Evolutionary conservation across 2,329 filamentous ascomycete genomes (phyloP).

Genomic region (Fusarium graminum): DNA sequence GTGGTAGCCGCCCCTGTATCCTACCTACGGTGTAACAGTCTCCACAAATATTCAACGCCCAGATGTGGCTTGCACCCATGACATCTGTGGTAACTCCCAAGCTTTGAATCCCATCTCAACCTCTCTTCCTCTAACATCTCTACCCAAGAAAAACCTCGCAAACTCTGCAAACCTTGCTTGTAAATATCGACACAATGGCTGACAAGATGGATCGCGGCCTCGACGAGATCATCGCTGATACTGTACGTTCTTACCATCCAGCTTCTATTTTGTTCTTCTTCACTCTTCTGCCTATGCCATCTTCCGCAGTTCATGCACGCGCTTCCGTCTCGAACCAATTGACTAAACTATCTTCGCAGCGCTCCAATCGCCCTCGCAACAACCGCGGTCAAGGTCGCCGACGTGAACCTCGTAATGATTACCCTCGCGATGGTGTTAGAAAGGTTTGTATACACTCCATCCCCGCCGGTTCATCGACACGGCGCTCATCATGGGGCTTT

Average conservation of each 20-base stretch:
- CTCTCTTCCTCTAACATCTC: slow-evolving; percentile 11
- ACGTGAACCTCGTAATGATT: slow-evolving; percentile 59
- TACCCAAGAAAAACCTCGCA: slow-evolving; percentile 1
- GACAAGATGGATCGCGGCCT: slow-evolving; percentile 67
- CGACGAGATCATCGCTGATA: slow-evolving; percentile 69
- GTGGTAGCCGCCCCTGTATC: neutral
- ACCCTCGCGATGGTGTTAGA: slow-evolving; percentile 87
- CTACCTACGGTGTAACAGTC: slow-evolving; percentile 4
- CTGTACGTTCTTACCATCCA: slow-evolving; percentile 51
- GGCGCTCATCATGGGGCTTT: slow-evolving; percentile 21
- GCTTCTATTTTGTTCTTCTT: slow-evolving; percentile 1
- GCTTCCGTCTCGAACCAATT: slow-evolving; percentile 28
- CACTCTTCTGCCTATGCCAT: slow-evolving; percentile 4
- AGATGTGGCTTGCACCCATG: slow-evolving; percentile 34
- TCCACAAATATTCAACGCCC: slow-evolving; percentile 22
- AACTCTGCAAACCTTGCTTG: slow-evolving; percentile 7
- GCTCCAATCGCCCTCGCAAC: slow-evolving; percentile 53
- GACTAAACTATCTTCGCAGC: slow-evolving; percentile 44
- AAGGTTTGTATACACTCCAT: slow-evolving; percentile 71
- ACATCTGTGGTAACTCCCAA: slow-evolving; percentile 14
- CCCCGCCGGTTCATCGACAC: neutral
- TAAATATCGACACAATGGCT: slow-evolving; percentile 51
- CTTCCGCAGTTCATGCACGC: slow-evolving; percentile 21
- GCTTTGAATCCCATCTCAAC: slow-evolving; percentile 8
- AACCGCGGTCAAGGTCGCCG: slow-evolving; percentile 54